These are phyloP conservation scores for button mushroom (Agaricus bisporus) DNA, from an alignment of 768 basidiomycete genomes.

Conservation along the genomic window DNA sequence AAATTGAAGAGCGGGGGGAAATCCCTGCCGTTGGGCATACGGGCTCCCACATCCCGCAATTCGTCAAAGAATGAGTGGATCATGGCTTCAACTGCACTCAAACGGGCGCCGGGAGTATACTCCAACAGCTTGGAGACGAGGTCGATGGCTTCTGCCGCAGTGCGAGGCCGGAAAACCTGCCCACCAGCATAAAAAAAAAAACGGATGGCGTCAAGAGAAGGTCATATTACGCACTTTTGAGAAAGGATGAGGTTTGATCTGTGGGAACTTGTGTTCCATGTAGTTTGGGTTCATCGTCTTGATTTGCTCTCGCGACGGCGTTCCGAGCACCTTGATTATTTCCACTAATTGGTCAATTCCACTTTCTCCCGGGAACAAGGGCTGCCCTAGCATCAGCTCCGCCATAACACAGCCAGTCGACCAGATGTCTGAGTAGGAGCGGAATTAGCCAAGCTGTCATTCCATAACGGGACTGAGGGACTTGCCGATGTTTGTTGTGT, in stretches of 20 bases:
- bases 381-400: slow-evolving; percentile 98
- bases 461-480: slow-evolving; percentile 14
- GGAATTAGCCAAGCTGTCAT: slow-evolving; percentile 11
- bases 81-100: slow-evolving; percentile 90
- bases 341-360: slow-evolving; percentile 99
- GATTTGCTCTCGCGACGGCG: slow-evolving; percentile 97
- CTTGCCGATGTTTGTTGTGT: slow-evolving; percentile 97
- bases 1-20: slow-evolving; percentile 95
- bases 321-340: slow-evolving; percentile 99
- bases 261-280: slow-evolving; percentile 99
- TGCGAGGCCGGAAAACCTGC: slow-evolving; percentile 97
- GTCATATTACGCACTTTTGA: slow-evolving; percentile 61
- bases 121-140: slow-evolving; percentile 92
- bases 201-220: neutral
- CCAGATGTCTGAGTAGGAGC: slow-evolving; percentile 76
- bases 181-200: neutral
- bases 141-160: slow-evolving; percentile 93
- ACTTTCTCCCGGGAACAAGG: slow-evolving; percentile 97
- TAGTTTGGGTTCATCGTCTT: slow-evolving; percentile 99
- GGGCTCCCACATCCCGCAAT: slow-evolving; percentile 80
- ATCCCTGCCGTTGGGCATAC: slow-evolving; percentile 96
- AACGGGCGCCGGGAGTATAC: slow-evolving; percentile 92
- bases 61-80: slow-evolving; percentile 97
- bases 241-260: slow-evolving; percentile 99
- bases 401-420: slow-evolving; percentile 99